A percentile compares a stretch with the other conserved stretches of the same genome.
Conservation (phyloP, 805 yeast species). For the Tetrapisispora phaffii region DNA sequence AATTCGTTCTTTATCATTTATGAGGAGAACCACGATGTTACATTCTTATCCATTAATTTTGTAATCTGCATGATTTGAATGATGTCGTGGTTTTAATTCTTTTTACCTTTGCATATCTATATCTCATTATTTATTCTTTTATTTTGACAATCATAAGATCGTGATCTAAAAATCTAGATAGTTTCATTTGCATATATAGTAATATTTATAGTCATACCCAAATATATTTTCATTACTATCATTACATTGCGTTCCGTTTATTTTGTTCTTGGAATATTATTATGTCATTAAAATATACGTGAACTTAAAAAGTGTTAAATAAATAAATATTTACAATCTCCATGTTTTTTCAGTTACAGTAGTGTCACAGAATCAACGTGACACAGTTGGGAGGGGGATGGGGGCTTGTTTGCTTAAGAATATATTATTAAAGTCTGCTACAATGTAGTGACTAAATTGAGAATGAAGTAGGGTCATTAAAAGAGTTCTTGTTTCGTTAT, state of each 20-base stretch:
- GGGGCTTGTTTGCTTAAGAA: neutral
- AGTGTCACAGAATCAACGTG: too few species aligned
- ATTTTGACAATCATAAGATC: neutral
- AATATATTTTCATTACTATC: too few species aligned
- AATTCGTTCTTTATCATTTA: neutral
- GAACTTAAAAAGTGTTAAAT: neutral
- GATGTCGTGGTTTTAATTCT: neutral
- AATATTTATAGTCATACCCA: neutral
- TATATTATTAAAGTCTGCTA: neutral
- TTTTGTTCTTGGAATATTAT: neutral
- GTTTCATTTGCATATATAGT: neutral
- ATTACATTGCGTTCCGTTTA: neutral
- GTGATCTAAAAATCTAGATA: neutral
- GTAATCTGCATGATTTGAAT: neutral
- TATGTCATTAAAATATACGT: slow-evolving; percentile 1
- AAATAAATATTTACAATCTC: neutral
- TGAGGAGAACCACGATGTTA: neutral
- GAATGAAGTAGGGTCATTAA: neutral
- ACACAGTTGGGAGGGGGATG: too few species aligned
- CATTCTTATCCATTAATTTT: neutral
- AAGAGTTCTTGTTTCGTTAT: neutral
- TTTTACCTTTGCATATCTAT: neutral
- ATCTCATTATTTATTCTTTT: neutral
- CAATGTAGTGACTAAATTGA: too few species aligned
- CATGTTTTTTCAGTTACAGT: too few species aligned